Base-by-base conservation (phyloP, 768 basidiomycete species). In the Filobasidium floriforme region DNA sequence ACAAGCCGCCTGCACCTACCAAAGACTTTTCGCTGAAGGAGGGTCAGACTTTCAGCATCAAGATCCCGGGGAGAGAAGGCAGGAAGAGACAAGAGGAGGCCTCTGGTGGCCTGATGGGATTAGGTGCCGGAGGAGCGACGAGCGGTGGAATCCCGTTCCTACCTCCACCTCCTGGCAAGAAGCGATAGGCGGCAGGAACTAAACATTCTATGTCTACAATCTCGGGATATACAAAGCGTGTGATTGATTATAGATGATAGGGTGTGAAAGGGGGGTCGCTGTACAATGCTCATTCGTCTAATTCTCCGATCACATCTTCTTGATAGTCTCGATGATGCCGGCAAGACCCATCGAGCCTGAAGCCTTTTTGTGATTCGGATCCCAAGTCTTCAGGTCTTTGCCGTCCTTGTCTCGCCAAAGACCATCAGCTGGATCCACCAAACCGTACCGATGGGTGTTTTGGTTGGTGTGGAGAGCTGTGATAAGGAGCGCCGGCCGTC, bases 21-120 rank as follows among this genome's bases (percentile, higher is more conserved):
- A 90, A 90, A 78, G 92, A 97, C 71, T 96, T 92, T 79, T 89
- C 88, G 44, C 80, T 97, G 71, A 96, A 94, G 77, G 90, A 92
- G 71, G 92, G 92, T 10, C 90, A 97, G 76, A 96, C 92, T 0
- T 93, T 97, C 77, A 87, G 88, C 5, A 94, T 97, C 67, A 74
- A 85, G 41, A 90, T 96, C 66, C 93, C 92, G 7, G 91, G 92
- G 12, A 65, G 74, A 29, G 74, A 73, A 37, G 71, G 54, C 10
- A 68, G 69, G 41, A 18, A 59, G 41, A 57, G 64, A n/a, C 59
- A 64, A 4, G 66, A 63, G 7, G 65, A 63, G 2, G 19, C 49
- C 19, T 9, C 32, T 37, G 32, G 32, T 37, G 40, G 52, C 43
- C n/a, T 22, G 15, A 40, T 41, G 41, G 59, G 41, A 10, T 61